Evolutionary conservation across 345 rosid species (phyloP).

Genomic region (Salix koriyanagi): DNA sequence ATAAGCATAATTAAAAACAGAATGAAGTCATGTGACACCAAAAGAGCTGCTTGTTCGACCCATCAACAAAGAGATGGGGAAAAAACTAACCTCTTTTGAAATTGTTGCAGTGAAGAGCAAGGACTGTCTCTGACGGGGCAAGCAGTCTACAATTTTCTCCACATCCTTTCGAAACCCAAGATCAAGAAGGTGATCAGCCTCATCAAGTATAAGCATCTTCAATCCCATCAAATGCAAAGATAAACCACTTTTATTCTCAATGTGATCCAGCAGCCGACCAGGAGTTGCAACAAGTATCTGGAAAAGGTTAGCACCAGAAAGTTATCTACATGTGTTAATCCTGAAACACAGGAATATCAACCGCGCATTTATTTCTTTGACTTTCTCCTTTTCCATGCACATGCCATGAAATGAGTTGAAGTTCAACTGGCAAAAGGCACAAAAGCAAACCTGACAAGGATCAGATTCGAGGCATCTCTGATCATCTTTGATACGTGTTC

Average conservation of each 20-base stretch:
- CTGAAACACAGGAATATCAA: not conserved
- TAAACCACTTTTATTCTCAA: slow-evolving; percentile 78
- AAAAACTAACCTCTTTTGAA: slow-evolving; percentile 71
- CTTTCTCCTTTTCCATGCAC: not conserved
- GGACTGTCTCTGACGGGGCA: slow-evolving; percentile 85
- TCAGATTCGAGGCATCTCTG: slow-evolving; percentile 74
- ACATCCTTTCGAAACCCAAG: slow-evolving; percentile 93
- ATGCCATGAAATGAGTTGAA: not conserved
- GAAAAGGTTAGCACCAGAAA: slow-evolving; percentile 9
- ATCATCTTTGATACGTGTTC: slow-evolving; percentile 87
- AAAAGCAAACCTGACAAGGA: slow-evolving; percentile 72
- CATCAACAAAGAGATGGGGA: slow-evolving; percentile 5
- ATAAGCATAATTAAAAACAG: not conserved
- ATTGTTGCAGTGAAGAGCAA: slow-evolving; percentile 86
- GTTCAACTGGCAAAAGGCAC: not conserved
- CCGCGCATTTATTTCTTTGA: not conserved
- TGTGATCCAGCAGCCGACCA: slow-evolving; percentile 88
- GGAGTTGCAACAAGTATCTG: slow-evolving; percentile 96
- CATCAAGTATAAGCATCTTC: slow-evolving; percentile 88
- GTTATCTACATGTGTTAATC: slow-evolving; percentile 1
- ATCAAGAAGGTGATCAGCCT: slow-evolving; percentile 91
- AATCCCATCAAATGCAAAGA: slow-evolving; percentile 79
- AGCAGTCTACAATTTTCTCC: slow-evolving; percentile 81
- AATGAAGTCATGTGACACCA: slow-evolving; percentile 5
- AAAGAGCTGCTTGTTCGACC: not conserved